phyloP scores from a whole-genome alignment of 2,329 filamentous ascomycete genomes.

The Botrytis aclada region DNA sequence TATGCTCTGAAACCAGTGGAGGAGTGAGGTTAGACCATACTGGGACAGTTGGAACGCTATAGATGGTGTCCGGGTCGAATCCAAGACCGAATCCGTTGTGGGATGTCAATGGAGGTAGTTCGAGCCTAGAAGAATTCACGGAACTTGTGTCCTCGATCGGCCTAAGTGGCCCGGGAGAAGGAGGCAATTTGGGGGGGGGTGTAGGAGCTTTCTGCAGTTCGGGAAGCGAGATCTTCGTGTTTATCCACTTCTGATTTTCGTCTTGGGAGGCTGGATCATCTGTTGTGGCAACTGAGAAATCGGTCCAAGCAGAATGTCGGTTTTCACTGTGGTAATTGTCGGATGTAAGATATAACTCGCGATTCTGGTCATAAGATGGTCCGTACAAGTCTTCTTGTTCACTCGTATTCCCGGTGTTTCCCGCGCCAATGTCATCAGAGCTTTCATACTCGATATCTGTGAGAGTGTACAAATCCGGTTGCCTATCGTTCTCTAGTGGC shows the following conservation, averaged over 20 bases:
- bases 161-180: constrained; percentile 30
- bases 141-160: constrained; percentile 14
- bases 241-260: constrained; percentile 19
- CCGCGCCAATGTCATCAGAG: constrained; percentile 29
- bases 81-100: constrained; percentile 31
- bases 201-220: constrained; percentile 40
- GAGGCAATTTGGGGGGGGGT: constrained; percentile 42
- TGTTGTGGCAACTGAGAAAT: constrained; percentile 33
- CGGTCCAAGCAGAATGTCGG: constrained; percentile 35
- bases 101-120: constrained; percentile 29
- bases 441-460: constrained; percentile 38
- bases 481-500: constrained; percentile 23
- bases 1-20: constrained; percentile 23
- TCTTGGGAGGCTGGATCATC: constrained; percentile 28
- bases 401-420: constrained; percentile 21
- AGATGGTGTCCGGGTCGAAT: constrained; percentile 22
- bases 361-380: constrained; percentile 25
- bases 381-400: constrained; percentile 24
- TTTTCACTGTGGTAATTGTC: constrained; percentile 26
- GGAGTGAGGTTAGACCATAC: constrained; percentile 31
- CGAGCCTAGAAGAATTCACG: constrained; percentile 23
- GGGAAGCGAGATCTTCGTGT: constrained; percentile 21
- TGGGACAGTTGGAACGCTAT: constrained; percentile 25
- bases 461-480: constrained; percentile 31
- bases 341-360: constrained; percentile 23